These are phyloP conservation scores for Sugiyamaella qingdaonensis DNA, from an alignment of 805 yeast species.

Conservation along the genomic window DNA sequence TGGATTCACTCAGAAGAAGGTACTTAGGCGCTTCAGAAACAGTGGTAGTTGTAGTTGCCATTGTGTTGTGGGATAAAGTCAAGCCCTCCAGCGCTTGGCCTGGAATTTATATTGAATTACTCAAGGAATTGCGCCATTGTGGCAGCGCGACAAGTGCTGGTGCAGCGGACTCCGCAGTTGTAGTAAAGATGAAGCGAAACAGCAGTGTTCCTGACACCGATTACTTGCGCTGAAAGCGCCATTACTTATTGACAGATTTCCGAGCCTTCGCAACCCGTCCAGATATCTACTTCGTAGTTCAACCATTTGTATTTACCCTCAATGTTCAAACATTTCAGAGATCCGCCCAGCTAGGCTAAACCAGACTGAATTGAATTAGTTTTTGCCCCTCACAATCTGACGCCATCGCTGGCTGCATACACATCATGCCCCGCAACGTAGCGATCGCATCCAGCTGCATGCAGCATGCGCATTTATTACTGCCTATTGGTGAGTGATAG, in stretches of 20 bases:
- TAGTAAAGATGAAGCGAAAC: neutral
- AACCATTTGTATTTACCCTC: too few relatives aligned
- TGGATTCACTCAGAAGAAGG: neutral
- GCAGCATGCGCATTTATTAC: neutral
- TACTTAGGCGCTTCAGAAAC: constrained; percentile 6
- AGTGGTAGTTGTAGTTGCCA: neutral
- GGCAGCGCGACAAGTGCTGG: neutral
- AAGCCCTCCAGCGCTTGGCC: neutral
- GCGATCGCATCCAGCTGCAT: neutral
- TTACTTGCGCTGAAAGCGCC: too few relatives aligned
- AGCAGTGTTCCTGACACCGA: too few relatives aligned
- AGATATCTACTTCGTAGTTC: too few relatives aligned
- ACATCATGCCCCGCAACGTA: neutral
- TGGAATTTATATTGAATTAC: neutral
- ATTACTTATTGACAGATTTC: too few relatives aligned
- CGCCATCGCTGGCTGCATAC: constrained; percentile 1
- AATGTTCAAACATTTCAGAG: too few relatives aligned
- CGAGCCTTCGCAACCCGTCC: too few relatives aligned
- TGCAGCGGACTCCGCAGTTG: neutral
- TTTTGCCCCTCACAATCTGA: neutral
- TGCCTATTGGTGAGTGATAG: too few relatives aligned
- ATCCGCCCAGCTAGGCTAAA: too few relatives aligned
- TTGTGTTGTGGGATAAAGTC: neutral
- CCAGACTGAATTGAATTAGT: too few relatives aligned
- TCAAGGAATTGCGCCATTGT: neutral